These are phyloP conservation scores for Verticillium longisporum DNA, from an alignment of 2,329 filamentous ascomycete species.

Conservation along the genomic window DNA sequence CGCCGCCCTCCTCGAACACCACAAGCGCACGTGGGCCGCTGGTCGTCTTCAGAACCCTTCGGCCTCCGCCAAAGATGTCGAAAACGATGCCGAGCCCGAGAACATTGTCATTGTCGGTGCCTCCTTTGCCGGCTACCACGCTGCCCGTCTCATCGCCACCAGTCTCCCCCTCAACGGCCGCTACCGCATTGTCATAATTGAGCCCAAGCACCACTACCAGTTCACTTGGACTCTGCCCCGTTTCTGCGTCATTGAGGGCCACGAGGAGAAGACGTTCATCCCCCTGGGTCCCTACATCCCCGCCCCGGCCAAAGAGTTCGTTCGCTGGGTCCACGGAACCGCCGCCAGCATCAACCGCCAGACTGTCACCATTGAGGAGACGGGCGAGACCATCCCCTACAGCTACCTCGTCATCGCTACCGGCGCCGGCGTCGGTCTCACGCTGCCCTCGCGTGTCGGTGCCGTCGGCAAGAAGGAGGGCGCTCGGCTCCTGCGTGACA, in stretches of 20 bases:
- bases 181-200: conserved; percentile 48
- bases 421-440: conserved; percentile 36
- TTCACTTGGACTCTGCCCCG: conserved; percentile 55
- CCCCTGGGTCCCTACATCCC: conserved; percentile 42
- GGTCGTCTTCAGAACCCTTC: conserved; percentile 7
- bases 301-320: conserved; percentile 21
- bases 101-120: conserved; percentile 52
- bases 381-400: conserved; percentile 39
- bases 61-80: conserved; percentile 4
- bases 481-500: conserved; percentile 30
- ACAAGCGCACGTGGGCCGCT: conserved; percentile 9
- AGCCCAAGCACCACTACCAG: conserved; percentile 55
- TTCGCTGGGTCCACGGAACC: conserved; percentile 34
- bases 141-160: conserved; percentile 37
- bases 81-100: conserved; percentile 15
- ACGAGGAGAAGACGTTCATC: conserved; percentile 54
- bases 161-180: conserved; percentile 36
- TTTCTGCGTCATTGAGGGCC: conserved; percentile 47
- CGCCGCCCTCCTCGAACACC: conserved; percentile 13
- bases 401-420: conserved; percentile 53
- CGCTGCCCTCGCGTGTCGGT: conserved; percentile 41
- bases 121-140: conserved; percentile 49
- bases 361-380: conserved; percentile 30
- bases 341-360: conserved; percentile 29
- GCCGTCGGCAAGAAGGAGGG: conserved; percentile 33